Percentiles rank a stretch among this genome's conserved stretches.
These are phyloP conservation scores for Aspergillus hancockii DNA, from an alignment of 495 filamentous ascomycete species.

Conservation along the genomic window DNA sequence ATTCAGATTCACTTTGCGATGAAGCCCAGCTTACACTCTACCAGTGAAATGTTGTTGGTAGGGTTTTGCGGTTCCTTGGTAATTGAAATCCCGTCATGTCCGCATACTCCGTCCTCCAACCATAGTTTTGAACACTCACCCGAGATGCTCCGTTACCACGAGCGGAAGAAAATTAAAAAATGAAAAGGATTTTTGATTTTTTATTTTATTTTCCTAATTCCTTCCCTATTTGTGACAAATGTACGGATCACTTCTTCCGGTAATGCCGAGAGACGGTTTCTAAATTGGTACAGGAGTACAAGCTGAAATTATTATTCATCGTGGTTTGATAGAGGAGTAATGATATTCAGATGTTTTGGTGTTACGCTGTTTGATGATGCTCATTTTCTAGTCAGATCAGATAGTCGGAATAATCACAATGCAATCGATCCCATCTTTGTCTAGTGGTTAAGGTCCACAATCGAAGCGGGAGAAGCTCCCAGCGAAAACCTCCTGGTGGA, in stretches of 20 bases:
- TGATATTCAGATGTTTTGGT: neutral
- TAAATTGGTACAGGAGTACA: too few species aligned
- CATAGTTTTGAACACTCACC: neutral
- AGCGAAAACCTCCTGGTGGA: conserved; percentile 32
- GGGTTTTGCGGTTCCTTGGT: neutral
- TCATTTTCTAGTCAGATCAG: conserved; percentile 18
- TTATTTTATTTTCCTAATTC: conserved; percentile 3
- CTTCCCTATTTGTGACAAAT: conserved; percentile 11
- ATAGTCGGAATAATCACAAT: conserved; percentile 26
- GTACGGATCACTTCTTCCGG: conserved; percentile 11
- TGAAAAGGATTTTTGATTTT: neutral
- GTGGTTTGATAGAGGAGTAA: too few species aligned
- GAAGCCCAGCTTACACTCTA: neutral
- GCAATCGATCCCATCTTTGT: conserved; percentile 34
- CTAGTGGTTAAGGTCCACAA: conserved; percentile 47
- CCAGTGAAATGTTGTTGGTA: neutral
- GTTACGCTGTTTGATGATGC: neutral
- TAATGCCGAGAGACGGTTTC: conserved; percentile 2
- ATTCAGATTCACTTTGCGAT: neutral
- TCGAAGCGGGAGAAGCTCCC: conserved; percentile 52
- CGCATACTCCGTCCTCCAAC: conserved; percentile 3
- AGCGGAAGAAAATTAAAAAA: neutral
- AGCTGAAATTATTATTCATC: too few species aligned
- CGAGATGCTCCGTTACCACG: conserved; percentile 16
- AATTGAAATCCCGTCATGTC: neutral